phyloP scores from a whole-genome alignment of 2,329 filamentous ascomycete genomes.

The Didymella lethalis region DNA sequence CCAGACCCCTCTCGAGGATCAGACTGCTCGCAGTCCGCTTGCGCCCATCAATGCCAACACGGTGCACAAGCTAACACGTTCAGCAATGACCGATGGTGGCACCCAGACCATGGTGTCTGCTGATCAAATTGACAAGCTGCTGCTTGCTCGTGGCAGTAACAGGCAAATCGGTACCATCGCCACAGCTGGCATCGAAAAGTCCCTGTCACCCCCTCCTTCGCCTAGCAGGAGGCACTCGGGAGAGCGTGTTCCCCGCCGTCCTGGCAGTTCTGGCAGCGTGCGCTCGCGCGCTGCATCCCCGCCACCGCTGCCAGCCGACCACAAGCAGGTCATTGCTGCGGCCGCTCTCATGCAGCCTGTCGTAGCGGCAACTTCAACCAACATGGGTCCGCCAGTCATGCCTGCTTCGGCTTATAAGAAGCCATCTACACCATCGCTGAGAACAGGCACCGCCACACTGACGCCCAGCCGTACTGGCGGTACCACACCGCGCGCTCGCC shows the following conservation, averaged over 20 bases:
- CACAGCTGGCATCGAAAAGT: constrained; percentile 42
- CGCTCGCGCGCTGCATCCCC: constrained; percentile 60
- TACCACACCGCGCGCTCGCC: constrained; percentile 63
- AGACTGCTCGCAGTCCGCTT: constrained; percentile 36
- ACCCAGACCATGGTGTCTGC: constrained; percentile 87
- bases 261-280: constrained; percentile 76
- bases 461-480: constrained; percentile 54
- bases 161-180: constrained; percentile 39
- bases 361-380: constrained; percentile 49
- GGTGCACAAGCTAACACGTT: constrained; percentile 38
- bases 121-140: constrained; percentile 78
- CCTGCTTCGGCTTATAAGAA: constrained; percentile 77
- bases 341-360: constrained; percentile 64
- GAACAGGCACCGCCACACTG: constrained; percentile 54
- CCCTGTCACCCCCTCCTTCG: constrained; percentile 46
- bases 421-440: constrained; percentile 52
- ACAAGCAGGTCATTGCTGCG: constrained; percentile 84
- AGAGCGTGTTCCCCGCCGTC: constrained; percentile 60
- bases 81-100: constrained; percentile 69
- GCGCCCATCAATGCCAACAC: constrained; percentile 36
- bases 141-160: constrained; percentile 62
- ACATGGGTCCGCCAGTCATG: constrained; percentile 85
- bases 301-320: constrained; percentile 82
- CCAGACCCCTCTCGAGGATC: constrained; percentile 12
- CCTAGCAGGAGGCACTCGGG: constrained; percentile 42